phyloP scores from a whole-genome alignment of 441 rosid genomes.

The Capsella rubella region DNA sequence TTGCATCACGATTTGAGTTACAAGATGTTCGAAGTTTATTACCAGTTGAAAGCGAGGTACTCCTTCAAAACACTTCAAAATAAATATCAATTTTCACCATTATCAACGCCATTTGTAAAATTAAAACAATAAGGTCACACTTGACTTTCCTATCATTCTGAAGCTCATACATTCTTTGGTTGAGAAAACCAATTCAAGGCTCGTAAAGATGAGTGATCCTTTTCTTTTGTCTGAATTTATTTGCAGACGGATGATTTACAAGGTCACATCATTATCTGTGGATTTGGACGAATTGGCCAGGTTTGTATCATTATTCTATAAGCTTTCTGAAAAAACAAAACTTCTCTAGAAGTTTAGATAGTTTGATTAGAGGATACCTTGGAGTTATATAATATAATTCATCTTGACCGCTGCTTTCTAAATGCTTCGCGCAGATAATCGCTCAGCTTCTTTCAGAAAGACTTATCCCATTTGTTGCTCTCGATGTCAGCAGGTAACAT shows the following conservation, averaged over 20 bases:
- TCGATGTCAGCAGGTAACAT: constrained; percentile 91
- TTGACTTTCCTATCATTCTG: constrained; percentile 33
- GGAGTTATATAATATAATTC: not conserved
- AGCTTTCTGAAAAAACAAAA: constrained; percentile 9
- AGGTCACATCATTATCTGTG: constrained; percentile 95
- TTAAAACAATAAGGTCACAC: not conserved
- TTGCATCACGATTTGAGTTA: constrained; percentile 96
- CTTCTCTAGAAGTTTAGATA: not conserved
- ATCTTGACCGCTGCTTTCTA: not conserved
- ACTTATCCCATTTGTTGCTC: constrained; percentile 96
- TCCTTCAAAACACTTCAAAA: not conserved
- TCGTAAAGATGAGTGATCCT: constrained; percentile 11
- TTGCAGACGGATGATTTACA: constrained; percentile 97
- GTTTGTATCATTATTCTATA: constrained; percentile 43
- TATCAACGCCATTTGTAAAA: not conserved
- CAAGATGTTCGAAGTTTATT: constrained; percentile 96
- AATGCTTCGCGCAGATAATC: constrained; percentile 67
- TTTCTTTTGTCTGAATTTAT: constrained; percentile 40
- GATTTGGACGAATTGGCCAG: constrained; percentile 99
- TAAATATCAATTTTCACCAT: not conserved
- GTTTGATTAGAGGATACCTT: not conserved
- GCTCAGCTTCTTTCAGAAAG: constrained; percentile 99
- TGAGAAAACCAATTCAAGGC: constrained; percentile 26
- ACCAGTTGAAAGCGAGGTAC: constrained; percentile 98
- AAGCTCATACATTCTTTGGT: constrained; percentile 32